phyloP scores from a whole-genome alignment of 805 yeast species.

The Wickerhamiella spandovensis region DNA sequence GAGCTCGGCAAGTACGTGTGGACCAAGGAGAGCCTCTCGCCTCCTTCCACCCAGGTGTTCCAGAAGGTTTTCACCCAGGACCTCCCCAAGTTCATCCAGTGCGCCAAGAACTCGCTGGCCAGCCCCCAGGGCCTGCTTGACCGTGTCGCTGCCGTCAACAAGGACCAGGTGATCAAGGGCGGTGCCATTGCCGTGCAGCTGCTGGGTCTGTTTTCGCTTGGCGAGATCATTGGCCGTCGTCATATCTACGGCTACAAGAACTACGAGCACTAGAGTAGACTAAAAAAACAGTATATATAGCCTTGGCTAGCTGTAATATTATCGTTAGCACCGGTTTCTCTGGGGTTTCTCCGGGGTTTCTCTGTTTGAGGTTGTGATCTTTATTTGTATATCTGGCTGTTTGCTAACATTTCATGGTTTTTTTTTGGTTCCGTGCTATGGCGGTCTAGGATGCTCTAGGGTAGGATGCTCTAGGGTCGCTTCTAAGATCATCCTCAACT shows the following conservation, averaged over 20 bases:
- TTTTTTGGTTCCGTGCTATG: no score
- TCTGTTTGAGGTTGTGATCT: no score
- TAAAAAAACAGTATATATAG: neutral
- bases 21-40: conserved; percentile 84
- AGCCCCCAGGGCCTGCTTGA: conserved; percentile 50
- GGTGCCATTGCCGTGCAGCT: conserved; percentile 72
- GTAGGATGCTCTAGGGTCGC: no score
- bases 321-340: neutral
- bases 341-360: neutral
- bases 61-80: conserved; percentile 55
- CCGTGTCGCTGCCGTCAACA: conserved; percentile 35
- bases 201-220: conserved; percentile 81
- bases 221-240: conserved; percentile 96
- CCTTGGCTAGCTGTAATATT: neutral
- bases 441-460: no score
- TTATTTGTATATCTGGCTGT: no score
- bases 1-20: conserved; percentile 67
- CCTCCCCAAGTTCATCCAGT: conserved; percentile 20
- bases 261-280: neutral
- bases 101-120: conserved; percentile 21
- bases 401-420: no score
- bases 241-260: conserved; percentile 65
- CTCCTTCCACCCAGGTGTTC: conserved; percentile 70
- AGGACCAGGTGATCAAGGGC: conserved; percentile 47
- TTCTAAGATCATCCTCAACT: no score